phyloP scores from a whole-genome alignment of 495 filamentous ascomycete species.

The Glonium stellatum region DNA sequence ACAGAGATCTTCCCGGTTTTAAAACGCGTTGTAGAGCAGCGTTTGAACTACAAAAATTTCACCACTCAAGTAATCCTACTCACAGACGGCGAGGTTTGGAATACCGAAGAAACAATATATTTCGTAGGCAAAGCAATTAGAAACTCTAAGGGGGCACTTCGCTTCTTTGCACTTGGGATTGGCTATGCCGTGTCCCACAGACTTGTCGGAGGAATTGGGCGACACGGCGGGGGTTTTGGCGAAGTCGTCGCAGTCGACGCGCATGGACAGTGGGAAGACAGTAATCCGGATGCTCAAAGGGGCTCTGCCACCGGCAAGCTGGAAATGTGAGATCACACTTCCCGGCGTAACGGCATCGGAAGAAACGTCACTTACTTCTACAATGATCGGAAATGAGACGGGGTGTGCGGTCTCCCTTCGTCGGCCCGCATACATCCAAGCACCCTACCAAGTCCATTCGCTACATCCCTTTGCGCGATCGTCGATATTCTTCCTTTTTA shows the following conservation, averaged over 20 bases:
- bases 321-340: conserved; percentile 2
- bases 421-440: conserved; percentile 11
- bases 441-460: conserved; percentile 19
- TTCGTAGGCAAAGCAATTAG: conserved; percentile 7
- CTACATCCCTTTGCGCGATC: conserved; percentile 17
- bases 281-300: conserved; percentile 31
- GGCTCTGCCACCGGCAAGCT: conserved; percentile 20
- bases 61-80: conserved; percentile 23
- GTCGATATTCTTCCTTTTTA: conserved; percentile 18
- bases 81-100: conserved; percentile 31
- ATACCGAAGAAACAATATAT: conserved; percentile 4
- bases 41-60: conserved; percentile 1
- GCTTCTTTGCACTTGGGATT: conserved; percentile 32
- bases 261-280: conserved; percentile 17
- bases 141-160: conserved; percentile 2
- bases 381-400: no score
- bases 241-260: conserved; percentile 22
- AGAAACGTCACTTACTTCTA: no score
- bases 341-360: no score
- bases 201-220: conserved; percentile 29
- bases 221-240: conserved; percentile 25
- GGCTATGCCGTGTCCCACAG: conserved; percentile 28
- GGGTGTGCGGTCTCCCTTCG: neutral
- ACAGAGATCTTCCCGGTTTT: conserved; percentile 7
- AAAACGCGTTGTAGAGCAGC: neutral